A percentile compares a stretch with the other conserved stretches of the same genome.
Conservation (phyloP, 2,329 filamentous ascomycete species). For the Aureobasidium subglaciale region DNA sequence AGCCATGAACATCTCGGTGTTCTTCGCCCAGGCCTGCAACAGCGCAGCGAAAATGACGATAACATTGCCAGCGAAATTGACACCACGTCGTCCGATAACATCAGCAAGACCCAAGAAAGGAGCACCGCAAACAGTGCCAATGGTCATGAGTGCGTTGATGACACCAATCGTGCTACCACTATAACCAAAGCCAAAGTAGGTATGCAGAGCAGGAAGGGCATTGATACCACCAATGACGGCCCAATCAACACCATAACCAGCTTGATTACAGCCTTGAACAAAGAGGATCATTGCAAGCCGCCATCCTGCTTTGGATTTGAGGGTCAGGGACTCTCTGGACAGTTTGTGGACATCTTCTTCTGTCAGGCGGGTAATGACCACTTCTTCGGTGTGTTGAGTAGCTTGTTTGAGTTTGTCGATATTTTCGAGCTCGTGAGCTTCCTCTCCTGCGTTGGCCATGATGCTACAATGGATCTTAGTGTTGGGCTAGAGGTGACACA, state of each 20-base stretch:
- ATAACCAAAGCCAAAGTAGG: constrained; percentile 38
- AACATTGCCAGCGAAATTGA: constrained; percentile 41
- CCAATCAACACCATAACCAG: constrained; percentile 45
- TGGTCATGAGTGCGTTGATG: constrained; percentile 43
- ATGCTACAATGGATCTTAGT: not conserved
- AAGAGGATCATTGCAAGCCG: constrained; percentile 39
- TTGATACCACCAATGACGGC: constrained; percentile 44
- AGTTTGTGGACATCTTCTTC: constrained; percentile 41
- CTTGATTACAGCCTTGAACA: constrained; percentile 43
- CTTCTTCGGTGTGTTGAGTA: constrained; percentile 35
- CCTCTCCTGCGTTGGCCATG: not conserved
- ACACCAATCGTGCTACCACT: constrained; percentile 36
- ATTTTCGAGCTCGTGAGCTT: constrained; percentile 24
- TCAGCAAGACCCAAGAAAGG: constrained; percentile 46
- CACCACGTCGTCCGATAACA: constrained; percentile 45
- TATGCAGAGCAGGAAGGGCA: constrained; percentile 36
- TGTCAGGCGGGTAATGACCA: constrained; percentile 39
- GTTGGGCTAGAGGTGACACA: too few relatives aligned
- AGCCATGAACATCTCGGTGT: constrained; percentile 32
- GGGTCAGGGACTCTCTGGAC: constrained; percentile 35
- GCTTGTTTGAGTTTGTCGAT: constrained; percentile 25
- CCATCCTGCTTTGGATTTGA: constrained; percentile 37
- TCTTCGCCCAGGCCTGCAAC: constrained; percentile 28
- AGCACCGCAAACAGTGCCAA: constrained; percentile 42
- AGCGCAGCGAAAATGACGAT: constrained; percentile 41